Conservation (phyloP, 345 rosid species). For the Camelina neglecta region DNA sequence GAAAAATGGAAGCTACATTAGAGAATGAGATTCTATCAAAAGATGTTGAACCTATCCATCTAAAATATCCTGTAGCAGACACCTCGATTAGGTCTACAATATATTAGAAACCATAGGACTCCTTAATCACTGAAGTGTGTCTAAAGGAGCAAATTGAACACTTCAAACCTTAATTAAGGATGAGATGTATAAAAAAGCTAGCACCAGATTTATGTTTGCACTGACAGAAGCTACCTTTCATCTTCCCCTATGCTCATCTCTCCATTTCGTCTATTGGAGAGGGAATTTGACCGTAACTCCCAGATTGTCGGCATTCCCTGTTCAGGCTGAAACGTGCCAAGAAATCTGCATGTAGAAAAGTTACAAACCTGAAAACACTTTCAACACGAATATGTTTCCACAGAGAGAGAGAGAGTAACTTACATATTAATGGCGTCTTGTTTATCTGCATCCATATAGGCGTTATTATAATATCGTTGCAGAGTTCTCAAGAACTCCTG, state of each 20-base stretch:
- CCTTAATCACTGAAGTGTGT: not conserved
- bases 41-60: slow-evolving; percentile 2
- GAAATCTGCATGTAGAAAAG: slow-evolving; percentile 62
- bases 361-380: slow-evolving; percentile 3
- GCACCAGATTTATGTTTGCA: slow-evolving; percentile 23
- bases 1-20: slow-evolving; percentile 1
- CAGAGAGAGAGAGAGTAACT: slow-evolving; percentile 41
- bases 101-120: slow-evolving; percentile 9
- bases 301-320: slow-evolving; percentile 70
- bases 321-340: slow-evolving; percentile 80
- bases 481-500: slow-evolving; percentile 94
- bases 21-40: slow-evolving; percentile 23
- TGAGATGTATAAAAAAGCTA: not conserved
- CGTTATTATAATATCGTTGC: slow-evolving; percentile 90
- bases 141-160: not conserved
- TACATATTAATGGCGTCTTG: slow-evolving; percentile 93
- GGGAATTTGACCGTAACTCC: slow-evolving; percentile 71
- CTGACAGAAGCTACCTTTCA: slow-evolving; percentile 58
- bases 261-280: slow-evolving; percentile 58
- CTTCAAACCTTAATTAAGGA: slow-evolving; percentile 7
- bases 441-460: slow-evolving; percentile 87
- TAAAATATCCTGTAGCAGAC: slow-evolving; percentile 3
- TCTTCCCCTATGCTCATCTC: slow-evolving; percentile 55
- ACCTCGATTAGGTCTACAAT: not conserved
- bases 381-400: not conserved